phyloP scores from a whole-genome alignment of 2,329 filamentous ascomycete species.

The Aspergillus intermedius region DNA sequence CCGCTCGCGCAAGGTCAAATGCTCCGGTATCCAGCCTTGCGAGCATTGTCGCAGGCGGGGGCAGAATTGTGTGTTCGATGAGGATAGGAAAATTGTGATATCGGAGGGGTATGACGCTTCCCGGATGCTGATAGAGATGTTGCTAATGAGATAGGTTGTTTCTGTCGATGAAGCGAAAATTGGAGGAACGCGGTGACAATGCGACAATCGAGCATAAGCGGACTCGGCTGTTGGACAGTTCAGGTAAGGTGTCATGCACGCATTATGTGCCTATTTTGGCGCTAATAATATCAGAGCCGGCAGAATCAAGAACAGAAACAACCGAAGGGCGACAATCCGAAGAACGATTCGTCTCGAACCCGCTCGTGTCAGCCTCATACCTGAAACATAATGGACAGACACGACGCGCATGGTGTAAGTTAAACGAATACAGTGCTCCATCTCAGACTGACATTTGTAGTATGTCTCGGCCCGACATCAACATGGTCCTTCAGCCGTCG shows the following conservation, averaged over 20 bases:
- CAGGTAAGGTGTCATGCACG: neutral
- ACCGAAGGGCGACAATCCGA: conserved; percentile 17
- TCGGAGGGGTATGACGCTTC: conserved; percentile 32
- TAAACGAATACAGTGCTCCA: neutral
- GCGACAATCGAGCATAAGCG: neutral
- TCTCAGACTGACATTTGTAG: conserved; percentile 19
- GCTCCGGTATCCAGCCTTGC: conserved; percentile 31
- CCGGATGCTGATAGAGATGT: neutral
- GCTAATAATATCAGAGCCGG: neutral
- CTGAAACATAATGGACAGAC: conserved; percentile 1
- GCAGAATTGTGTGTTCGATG: conserved; percentile 32
- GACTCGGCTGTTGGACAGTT: neutral
- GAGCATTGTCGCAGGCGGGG: conserved; percentile 31
- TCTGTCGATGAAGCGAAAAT: conserved; percentile 12
- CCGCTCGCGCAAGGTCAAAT: conserved; percentile 35
- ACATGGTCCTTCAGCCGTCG: conserved; percentile 50
- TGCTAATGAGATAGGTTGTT: conserved; percentile 8
- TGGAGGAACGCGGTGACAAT: conserved; percentile 14
- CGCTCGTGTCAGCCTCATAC: conserved; percentile 26
- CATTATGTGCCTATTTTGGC: neutral
- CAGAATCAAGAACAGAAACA: conserved; percentile 2
- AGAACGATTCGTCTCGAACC: conserved; percentile 18
- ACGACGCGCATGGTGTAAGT: conserved; percentile 13
- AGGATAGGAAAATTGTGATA: conserved; percentile 40
- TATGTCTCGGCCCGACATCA: conserved; percentile 48